Base-by-base conservation (phyloP, 1,139 yeast species). In the Saccharomyces pastorianus region DNA sequence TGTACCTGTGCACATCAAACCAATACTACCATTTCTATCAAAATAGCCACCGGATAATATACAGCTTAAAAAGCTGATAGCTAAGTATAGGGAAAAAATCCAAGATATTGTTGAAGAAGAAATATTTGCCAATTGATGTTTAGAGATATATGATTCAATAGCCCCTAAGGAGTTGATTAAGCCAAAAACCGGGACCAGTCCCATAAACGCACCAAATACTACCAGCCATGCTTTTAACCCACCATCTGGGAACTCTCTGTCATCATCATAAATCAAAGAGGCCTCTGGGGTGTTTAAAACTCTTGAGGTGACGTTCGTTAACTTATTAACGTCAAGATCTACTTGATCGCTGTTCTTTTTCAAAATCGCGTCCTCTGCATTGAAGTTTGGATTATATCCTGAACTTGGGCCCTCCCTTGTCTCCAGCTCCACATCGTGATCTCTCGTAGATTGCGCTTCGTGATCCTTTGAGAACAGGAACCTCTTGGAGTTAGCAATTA, bases 91-190 rank as follows among this genome's bases (percentile, higher is more conserved):
- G 3, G 90, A 82, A 64, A 85, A 84, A 53, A 86, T 81, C 93
- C 91, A 85, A 6, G 89, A 82, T 0, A 82, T 76, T 6, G 77
- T 74, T 1, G 85, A 76, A 4, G 82, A 72, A 4, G 79, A 71
- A 1, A 75, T 76, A 17, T 72, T 61, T 13, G 72, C 71, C 53
- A 85, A 72, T 63, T 83, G 88, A 64, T 84, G 78, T 8, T 72
- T 68, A 2, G 84, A 73, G 13, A 85, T 76, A 60, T 84, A 84
- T 0, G 88, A 79, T 67, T 85, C 85, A 50, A 85, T 76, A 0
- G 88, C 89, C 56, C 93, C 93, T 34, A 82, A 70, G 0, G 88
- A 75, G 63, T 85, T 85, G 63, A 84, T 75, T 26, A 84, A 67
- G 3, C 95, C 95, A 65, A 85, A 83, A 27, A 76, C 80, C 2